Conservation (phyloP, 2,329 filamentous ascomycete genomes). For the Pestalotiopsis sp. region DNA sequence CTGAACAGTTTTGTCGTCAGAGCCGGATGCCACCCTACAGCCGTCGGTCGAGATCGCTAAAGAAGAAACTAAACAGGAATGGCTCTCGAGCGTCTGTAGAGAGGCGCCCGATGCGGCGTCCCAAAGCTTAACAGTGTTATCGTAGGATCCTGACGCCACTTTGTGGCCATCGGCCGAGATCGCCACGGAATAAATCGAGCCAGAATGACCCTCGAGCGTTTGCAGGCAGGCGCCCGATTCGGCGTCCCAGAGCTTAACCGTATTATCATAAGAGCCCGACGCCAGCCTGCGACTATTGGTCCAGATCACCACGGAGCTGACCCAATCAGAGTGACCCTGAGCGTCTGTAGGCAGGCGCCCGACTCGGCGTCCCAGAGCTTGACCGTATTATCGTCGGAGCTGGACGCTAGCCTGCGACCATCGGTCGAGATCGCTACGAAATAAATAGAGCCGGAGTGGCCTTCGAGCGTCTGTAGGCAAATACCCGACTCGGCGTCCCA, state of each 20-base stretch:
- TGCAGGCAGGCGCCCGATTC: neutral
- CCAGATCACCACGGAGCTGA: neutral
- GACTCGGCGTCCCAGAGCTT: constrained; percentile 14
- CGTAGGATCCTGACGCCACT: constrained; percentile 13
- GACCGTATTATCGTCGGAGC: constrained; percentile 14
- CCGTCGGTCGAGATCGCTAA: neutral
- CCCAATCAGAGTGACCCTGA: neutral
- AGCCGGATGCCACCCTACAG: neutral
- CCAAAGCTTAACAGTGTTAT: constrained; percentile 16
- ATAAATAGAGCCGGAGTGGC: too few species aligned
- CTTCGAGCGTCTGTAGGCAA: neutral
- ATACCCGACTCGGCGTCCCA: neutral
- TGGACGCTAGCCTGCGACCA: constrained; percentile 7
- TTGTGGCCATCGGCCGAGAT: constrained; percentile 1
- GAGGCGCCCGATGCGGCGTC: constrained; percentile 6
- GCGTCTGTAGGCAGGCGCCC: neutral
- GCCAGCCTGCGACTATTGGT: constrained; percentile 19
- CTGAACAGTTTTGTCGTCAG: neutral
- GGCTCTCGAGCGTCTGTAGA: neutral
- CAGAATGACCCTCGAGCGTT: constrained; percentile 3
- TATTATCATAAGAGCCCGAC: constrained; percentile 17
- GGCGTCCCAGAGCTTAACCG: constrained; percentile 14
- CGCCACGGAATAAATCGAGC: constrained; percentile 2
- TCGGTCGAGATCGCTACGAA: neutral
- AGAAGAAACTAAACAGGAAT: neutral